Percentiles rank a stretch among this genome's conserved stretches.
Conservation (phyloP, 306 rosid species). For the Chamaecrista fasciculata region DNA sequence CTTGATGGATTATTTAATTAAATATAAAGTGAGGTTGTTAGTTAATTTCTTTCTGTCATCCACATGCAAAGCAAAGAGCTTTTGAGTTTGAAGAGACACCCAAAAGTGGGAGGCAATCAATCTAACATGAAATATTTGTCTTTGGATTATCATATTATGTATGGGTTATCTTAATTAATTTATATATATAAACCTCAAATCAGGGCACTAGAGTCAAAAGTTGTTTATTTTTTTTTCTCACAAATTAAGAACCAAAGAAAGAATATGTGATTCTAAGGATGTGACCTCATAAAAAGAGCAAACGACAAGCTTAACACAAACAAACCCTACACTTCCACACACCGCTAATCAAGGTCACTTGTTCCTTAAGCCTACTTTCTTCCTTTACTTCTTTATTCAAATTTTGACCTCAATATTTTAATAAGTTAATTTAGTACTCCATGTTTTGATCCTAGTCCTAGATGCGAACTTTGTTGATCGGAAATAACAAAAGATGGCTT, state of each 20-base stretch:
- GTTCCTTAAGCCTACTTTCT: slow-evolving; percentile 43
- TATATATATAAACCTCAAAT: neutral
- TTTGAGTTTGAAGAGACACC: neutral
- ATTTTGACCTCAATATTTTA: too few relatives aligned
- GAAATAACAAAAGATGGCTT: too few relatives aligned
- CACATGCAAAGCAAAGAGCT: neutral
- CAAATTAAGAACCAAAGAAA: too few relatives aligned
- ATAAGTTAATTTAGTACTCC: too few relatives aligned
- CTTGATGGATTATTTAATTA: neutral
- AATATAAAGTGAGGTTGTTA: neutral
- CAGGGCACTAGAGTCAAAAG: slow-evolving; percentile 52
- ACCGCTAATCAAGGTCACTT: slow-evolving; percentile 68
- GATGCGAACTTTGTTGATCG: too few relatives aligned
- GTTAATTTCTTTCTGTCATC: neutral
- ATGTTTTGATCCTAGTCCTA: too few relatives aligned
- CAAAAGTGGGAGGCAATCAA: slow-evolving; percentile 9
- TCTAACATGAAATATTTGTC: neutral
- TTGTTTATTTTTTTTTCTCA: neutral
- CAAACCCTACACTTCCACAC: slow-evolving; percentile 32
- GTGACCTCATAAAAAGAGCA: slow-evolving; percentile 15
- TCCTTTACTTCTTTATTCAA: neutral
- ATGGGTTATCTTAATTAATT: neutral
- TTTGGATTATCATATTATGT: neutral
- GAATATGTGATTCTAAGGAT: slow-evolving; percentile 32
- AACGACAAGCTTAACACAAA: slow-evolving; percentile 44